Conservation (phyloP, 192 early-diverging fungal species). For the Gryganskiella cystojenkinii region DNA sequence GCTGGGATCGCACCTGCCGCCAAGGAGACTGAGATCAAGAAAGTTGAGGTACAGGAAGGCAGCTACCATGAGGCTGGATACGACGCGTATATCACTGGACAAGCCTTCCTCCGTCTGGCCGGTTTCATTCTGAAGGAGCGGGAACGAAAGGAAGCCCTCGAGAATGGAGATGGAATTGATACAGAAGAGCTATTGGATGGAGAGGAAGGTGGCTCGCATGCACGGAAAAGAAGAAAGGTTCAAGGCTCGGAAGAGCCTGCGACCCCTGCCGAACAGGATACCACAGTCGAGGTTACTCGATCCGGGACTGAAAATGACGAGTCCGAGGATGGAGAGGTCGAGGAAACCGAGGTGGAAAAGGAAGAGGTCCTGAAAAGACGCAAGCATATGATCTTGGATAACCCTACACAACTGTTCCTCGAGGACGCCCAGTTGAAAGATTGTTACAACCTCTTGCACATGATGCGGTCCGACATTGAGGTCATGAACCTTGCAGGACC, state of each 20-base stretch:
- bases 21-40: not conserved
- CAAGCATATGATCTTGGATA: slow-evolving; percentile 26
- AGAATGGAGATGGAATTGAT: too few relatives aligned
- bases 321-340: slow-evolving; percentile 20
- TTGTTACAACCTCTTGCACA: slow-evolving; percentile 69
- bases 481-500: slow-evolving; percentile 67
- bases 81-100: slow-evolving; percentile 92
- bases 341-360: slow-evolving; percentile 32
- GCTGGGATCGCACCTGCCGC: not conserved
- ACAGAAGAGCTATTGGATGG: not conserved
- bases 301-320: not conserved
- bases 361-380: slow-evolving; percentile 29
- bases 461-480: slow-evolving; percentile 75
- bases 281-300: not conserved
- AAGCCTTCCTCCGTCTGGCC: slow-evolving; percentile 77
- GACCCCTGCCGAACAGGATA: not conserved
- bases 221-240: slow-evolving; percentile 25
- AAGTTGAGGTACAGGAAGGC: slow-evolving; percentile 10
- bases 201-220: slow-evolving; percentile 10
- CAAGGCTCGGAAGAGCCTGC: not conserved
- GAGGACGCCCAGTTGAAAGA: slow-evolving; percentile 32
- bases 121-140: slow-evolving; percentile 58
- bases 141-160: slow-evolving; percentile 1
- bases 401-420: slow-evolving; percentile 24
- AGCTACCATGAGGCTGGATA: slow-evolving; percentile 92